Evolutionary conservation across 108 stramenopile genomes (phyloP), one percentile per base, ranked within the genome.

Genomic region (Seminavis robusta): DNA sequence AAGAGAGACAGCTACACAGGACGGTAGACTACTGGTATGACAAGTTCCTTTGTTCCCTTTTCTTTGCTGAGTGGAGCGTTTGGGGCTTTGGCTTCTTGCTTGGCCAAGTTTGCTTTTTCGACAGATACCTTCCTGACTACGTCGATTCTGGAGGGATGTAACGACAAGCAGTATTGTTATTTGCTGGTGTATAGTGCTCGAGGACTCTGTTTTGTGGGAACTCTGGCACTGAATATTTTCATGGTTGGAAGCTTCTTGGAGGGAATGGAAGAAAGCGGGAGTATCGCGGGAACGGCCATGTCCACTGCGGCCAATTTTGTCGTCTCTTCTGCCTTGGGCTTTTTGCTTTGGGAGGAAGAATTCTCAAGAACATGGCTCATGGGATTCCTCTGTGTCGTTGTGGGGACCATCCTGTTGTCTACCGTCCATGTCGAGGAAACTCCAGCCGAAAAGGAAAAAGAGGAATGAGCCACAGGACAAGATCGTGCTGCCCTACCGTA

Each of bases 221-320:
- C 85, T 81, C 56, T 91, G 9, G 40, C 66, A 7, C 19, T 74
- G 28, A 91, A 91, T 51, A 77, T 67, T 15, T 51, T 80, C 33
- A 87, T 87, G 90, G 47, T 87, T 43, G 79, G 79, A 13, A 62
- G 56, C 23, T 91, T 91, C 63, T 40, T 91, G 27, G 68, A 80
- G 50, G 90, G 90, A 13, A 85, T 91, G 78, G 56, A 85, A 46
- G 76, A 81, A 43, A 83, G 81, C 27, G 90, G 90, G 15, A 85
- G 78, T 52, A 77, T 87, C 4, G 81, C 61, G 9, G 90, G 83
- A 30, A 83, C 90, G 8, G 69, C 79, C 0, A 61, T 91, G 38
- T 54, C 83, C 37, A 79, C 77, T 19, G 90, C 83, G 20, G 79
- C 85, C 0, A 91, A 91, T 67, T 91, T 86, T 63, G 33, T 29